These are phyloP conservation scores for Penicillium paxilli DNA, from an alignment of 495 filamentous ascomycete genomes.

Conservation along the genomic window DNA sequence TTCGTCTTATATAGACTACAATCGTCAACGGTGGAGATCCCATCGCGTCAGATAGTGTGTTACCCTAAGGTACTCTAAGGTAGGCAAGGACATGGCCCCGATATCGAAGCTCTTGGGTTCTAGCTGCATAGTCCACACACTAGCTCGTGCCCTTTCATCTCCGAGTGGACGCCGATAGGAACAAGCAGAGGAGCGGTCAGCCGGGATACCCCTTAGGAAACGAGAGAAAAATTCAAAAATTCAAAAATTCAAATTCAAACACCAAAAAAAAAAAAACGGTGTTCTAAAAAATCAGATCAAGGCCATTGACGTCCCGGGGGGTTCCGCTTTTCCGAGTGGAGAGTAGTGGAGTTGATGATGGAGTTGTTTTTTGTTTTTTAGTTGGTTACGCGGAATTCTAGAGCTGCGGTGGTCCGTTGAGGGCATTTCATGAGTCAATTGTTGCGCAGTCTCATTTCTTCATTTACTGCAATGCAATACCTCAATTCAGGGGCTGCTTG, in stretches of 20 bases:
- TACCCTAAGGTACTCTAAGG: no score
- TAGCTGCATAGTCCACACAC: slow-evolving; percentile 6
- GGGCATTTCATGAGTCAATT: no score
- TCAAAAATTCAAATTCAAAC: neutral
- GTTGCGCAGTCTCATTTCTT: no score
- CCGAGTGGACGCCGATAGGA: neutral
- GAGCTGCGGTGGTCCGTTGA: no score
- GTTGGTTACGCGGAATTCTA: no score
- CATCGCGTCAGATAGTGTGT: neutral
- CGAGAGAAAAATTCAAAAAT: no score
- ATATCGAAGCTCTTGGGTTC: neutral
- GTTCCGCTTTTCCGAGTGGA: slow-evolving; percentile 10
- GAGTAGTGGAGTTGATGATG: neutral
- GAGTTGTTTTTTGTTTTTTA: no score
- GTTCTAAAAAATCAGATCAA: neutral
- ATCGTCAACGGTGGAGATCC: neutral
- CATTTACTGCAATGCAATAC: no score
- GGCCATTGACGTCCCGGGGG: slow-evolving; percentile 15
- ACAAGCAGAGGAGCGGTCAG: neutral
- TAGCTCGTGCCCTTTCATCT: slow-evolving; percentile 4
- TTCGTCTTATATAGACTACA: neutral
- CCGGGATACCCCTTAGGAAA: neutral
- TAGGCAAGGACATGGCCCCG: neutral
- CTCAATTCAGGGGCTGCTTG: neutral
- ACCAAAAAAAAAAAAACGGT: neutral